A percentile compares a stretch with the other conserved stretches of the same genome.
These are phyloP conservation scores for Suhomyces pyralidae DNA, from an alignment of 805 yeast species.

Conservation along the genomic window DNA sequence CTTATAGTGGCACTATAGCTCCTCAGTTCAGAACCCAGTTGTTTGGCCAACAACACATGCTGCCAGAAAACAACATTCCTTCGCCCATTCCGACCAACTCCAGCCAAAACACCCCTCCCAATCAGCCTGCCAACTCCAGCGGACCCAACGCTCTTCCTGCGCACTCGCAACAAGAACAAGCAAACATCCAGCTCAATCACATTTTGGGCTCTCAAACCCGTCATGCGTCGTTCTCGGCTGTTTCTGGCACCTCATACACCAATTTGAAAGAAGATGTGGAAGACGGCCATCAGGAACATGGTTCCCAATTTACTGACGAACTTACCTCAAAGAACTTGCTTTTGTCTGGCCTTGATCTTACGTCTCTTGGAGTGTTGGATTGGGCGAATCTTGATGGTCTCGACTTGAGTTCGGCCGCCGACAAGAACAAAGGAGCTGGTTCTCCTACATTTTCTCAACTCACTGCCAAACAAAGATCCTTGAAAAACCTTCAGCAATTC, in stretches of 20 bases:
- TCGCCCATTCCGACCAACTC: constrained; percentile 25
- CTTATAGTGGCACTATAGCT: background rate
- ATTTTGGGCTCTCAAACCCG: constrained; percentile 22
- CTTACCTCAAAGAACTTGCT: constrained; percentile 28
- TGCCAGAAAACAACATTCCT: constrained; percentile 13
- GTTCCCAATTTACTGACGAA: constrained; percentile 62
- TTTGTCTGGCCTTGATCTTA: constrained; percentile 35
- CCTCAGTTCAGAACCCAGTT: constrained; percentile 15
- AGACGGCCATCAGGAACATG: constrained; percentile 61
- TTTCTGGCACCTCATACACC: constrained; percentile 57
- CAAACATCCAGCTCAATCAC: constrained; percentile 2
- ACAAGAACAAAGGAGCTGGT: constrained; percentile 4
- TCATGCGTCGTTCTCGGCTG: constrained; percentile 64
- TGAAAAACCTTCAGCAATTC: constrained; percentile 12
- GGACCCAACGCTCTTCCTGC: background rate
- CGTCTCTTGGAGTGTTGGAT: constrained; percentile 29
- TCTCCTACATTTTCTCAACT: constrained; percentile 4
- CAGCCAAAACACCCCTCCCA: constrained; percentile 25
- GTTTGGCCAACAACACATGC: constrained; percentile 7
- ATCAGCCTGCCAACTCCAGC: constrained; percentile 8
- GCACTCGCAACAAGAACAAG: background rate
- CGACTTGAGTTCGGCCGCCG: constrained; percentile 20
- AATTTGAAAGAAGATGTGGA: constrained; percentile 43
- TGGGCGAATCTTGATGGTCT: constrained; percentile 28
- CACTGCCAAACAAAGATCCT: constrained; percentile 7